Evolutionary conservation across 192 early-diverging fungal genomes (phyloP), one percentile per base, ranked within the genome.

Genomic region (Backusella psychrophila): DNA sequence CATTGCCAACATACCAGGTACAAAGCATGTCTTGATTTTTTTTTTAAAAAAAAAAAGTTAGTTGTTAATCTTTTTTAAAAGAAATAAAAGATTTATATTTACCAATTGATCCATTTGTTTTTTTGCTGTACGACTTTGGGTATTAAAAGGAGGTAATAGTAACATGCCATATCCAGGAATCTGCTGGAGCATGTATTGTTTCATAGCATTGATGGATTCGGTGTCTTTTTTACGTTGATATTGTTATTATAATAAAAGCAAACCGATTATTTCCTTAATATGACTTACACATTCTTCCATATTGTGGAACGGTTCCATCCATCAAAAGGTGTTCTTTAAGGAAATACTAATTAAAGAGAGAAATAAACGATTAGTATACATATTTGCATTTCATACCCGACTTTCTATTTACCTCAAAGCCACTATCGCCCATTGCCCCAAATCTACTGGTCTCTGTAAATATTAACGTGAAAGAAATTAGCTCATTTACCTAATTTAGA

Each of bases 291-390:
- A 83, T 80, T 33, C 75, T 63, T 29, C 68, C 72, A 49, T 83
- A 83, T 71, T 83, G 82, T 34, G 74, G 65, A 0, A 77, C 33
- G 2, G 33, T 31, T 8, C 82, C 82, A 39, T 83, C 82, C n/a
- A 86, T 59, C 6, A 86, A 46, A 34, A 91, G 74, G 76, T 86
- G 86, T 36, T 89, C 82, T 69, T 91, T 91, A 44, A 91, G 73
- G 66, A 91, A 82, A 69, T 91, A 91, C 87, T 87, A 42, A 0
- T 14, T 26, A 63, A 4, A 26, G 11, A 56, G 8, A 26, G 1
- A 26, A 23, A 59, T 2, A 23, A 63, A 29, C 9, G 9, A 12
- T 63, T 63, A 29, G 9, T 29, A 63, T 63, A 29, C 23, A 29
- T 12, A 63, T 63, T 23, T 29, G 9, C 21, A 63, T 29, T 12